Conservation (phyloP, 768 basidiomycete genomes). For the Serendipita sp. region DNA sequence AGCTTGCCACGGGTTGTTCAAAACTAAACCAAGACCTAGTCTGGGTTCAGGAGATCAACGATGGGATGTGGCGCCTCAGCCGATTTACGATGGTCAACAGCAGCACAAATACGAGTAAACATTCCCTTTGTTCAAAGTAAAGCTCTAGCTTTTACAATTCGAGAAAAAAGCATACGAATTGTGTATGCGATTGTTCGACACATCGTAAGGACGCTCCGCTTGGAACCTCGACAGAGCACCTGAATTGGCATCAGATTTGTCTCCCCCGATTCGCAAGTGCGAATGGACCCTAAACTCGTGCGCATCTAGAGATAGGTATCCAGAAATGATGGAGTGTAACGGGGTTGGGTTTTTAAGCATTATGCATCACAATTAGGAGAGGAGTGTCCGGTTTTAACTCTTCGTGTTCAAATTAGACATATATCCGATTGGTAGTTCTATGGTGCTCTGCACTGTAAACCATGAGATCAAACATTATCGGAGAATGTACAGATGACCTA, state of each 20-base stretch:
- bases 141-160: neutral
- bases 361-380: neutral
- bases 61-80: too few relatives aligned
- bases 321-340: constrained; percentile 1
- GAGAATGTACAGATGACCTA: too few relatives aligned
- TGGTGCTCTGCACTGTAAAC: too few relatives aligned
- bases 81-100: too few relatives aligned
- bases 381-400: too few relatives aligned
- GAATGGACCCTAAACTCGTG: neutral
- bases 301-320: neutral
- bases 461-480: too few relatives aligned
- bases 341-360: neutral
- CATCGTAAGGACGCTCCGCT: constrained; percentile 1
- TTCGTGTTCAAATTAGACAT: too few relatives aligned
- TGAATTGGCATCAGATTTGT: neutral
- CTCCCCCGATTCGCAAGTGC: neutral
- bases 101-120: too few relatives aligned
- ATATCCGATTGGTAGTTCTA: too few relatives aligned
- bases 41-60: neutral
- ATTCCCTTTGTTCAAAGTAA: neutral
- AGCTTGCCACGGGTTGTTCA: too few relatives aligned
- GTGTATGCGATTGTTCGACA: neutral
- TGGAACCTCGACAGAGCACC: constrained; percentile 2
- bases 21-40: neutral
- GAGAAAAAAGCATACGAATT: neutral